Percentiles rank a stretch among this genome's conserved stretches.
These are phyloP conservation scores for Retiboletus flavoniger DNA, from an alignment of 1,284 basidiomycete species.

Conservation along the genomic window DNA sequence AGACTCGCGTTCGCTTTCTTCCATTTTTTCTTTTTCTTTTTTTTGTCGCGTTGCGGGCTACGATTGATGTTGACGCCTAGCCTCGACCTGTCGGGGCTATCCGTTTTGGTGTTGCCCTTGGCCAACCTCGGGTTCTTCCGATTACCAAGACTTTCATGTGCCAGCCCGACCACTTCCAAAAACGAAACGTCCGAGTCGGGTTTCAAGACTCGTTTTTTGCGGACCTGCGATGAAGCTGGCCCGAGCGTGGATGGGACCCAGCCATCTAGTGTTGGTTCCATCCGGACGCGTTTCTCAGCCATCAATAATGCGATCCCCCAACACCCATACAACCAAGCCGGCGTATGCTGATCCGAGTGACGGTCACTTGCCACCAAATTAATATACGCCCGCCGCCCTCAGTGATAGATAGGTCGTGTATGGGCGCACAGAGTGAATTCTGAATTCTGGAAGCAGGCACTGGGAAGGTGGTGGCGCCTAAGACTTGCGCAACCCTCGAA, in stretches of 20 bases:
- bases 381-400: background rate
- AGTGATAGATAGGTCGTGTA: background rate
- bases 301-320: background rate
- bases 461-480: background rate
- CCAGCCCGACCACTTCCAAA: too few species aligned
- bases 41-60: too few species aligned
- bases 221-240: background rate
- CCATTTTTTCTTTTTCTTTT: too few species aligned
- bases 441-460: background rate
- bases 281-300: background rate
- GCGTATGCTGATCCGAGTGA: background rate
- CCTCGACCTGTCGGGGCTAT: too few species aligned
- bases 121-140: too few species aligned
- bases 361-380: background rate
- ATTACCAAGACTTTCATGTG: too few species aligned
- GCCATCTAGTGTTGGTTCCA: background rate
- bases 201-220: background rate
- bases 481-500: constrained; percentile 16
- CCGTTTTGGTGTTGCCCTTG: too few species aligned
- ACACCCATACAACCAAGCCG: background rate
- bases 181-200: too few species aligned
- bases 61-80: background rate
- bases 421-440: background rate
- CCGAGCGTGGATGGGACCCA: background rate
- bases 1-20: too few species aligned